Base-by-base conservation (phyloP, 2,329 filamentous ascomycete genomes). In the Penicillium sp. region DNA sequence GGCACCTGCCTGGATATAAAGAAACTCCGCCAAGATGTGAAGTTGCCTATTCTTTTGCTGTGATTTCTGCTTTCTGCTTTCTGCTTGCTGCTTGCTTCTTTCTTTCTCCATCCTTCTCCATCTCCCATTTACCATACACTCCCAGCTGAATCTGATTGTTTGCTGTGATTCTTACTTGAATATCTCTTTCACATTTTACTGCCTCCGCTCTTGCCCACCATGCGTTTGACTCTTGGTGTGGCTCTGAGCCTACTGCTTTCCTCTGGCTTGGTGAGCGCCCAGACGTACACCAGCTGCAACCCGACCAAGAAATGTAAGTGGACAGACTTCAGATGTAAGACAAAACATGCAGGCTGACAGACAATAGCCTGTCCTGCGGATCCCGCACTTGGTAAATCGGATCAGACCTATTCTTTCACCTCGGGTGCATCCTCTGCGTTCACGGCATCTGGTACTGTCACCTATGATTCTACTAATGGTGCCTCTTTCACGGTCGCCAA, bases 341-440 rank as follows among this genome's bases (percentile, higher is more conserved):
- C 24, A 29, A 62, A 68, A n/a, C 13, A 45, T 19, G 11, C 8
- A 37, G 24, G 14, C 39, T 53, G 29, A 44, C 31, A 21, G 10
- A 44, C 13, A 26, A 35, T 79, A 78, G 82, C 78, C 58, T 98
- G 93, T 69, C 84, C 90, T 6, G 73, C 90, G 52, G 81, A 97
- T 71, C 86, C 90, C 8, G 93, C 92, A 0, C 84, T 98, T 4
- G 92, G 91, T 56, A 90, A 86, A 79, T 84, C 90, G n/a, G 87
- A 93, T 67, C 61, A 66, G 27, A 83, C 85, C 60, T 87, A 95
- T 75, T 91, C 97, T 78, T 96, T 98, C 76, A 88, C 85, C 33
- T 79, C 89, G 63, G 90, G 90, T 60, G 75, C 80, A 29, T 93
- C 95, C 48, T 86, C 90, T 74, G 89, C 90, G 46, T 98, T 97